These are phyloP conservation scores for Catharanthus roseus DNA, from an alignment of 257 asterid genomes.

Conservation along the genomic window DNA sequence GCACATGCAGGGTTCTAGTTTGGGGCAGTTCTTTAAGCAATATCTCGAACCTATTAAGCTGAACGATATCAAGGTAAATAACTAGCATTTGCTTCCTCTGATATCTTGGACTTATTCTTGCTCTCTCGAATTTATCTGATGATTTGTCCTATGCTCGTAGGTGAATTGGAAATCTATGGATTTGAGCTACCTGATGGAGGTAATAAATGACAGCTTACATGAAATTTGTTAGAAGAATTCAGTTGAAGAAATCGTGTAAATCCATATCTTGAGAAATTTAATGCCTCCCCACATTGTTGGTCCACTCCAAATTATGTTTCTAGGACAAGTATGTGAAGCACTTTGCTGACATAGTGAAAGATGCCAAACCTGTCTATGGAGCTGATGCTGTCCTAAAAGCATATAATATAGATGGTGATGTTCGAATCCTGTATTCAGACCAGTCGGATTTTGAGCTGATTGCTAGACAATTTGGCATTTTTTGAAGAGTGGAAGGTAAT, in stretches of 20 bases:
- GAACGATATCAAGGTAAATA: constrained; percentile 76
- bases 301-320: background rate
- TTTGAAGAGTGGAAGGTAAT: constrained; percentile 98
- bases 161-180: constrained; percentile 94
- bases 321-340: constrained; percentile 74
- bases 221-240: background rate
- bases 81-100: constrained; percentile 11
- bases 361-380: constrained; percentile 63
- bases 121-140: constrained; percentile 20
- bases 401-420: constrained; percentile 64
- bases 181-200: constrained; percentile 91
- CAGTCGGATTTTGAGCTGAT: constrained; percentile 61
- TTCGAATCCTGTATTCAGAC: constrained; percentile 66
- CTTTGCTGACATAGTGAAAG: constrained; percentile 61
- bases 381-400: constrained; percentile 60
- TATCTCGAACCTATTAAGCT: constrained; percentile 95
- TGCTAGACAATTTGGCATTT: constrained; percentile 82
- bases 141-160: constrained; percentile 36
- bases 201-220: constrained; percentile 26
- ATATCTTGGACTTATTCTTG: constrained; percentile 5
- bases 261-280: background rate
- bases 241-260: constrained; percentile 1
- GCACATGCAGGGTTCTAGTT: constrained; percentile 71
- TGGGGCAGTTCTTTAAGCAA: constrained; percentile 93
- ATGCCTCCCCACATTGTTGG: background rate